Evolutionary conservation across 2,329 filamentous ascomycete genomes (phyloP).

Genomic region (Fusarium sp.): DNA sequence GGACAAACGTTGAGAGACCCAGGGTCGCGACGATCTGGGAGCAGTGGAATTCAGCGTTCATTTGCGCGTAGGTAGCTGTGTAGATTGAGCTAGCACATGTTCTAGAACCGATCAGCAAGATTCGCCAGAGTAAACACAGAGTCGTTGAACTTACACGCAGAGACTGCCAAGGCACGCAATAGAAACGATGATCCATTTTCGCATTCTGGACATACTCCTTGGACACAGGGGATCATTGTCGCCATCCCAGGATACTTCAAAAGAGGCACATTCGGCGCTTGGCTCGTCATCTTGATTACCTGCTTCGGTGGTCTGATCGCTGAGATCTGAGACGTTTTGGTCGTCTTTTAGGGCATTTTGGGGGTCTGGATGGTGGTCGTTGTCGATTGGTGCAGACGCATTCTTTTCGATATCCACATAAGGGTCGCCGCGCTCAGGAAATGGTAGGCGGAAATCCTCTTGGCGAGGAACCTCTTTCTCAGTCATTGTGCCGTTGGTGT

Average conservation of each 20-base stretch:
- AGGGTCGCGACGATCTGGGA: conserved; percentile 25
- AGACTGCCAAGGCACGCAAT: conserved; percentile 34
- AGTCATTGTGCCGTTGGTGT: not conserved
- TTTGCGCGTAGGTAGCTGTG: conserved; percentile 44
- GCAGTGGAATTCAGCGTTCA: conserved; percentile 34
- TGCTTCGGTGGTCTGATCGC: conserved; percentile 29
- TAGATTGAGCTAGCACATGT: conserved; percentile 88
- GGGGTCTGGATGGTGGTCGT: not conserved
- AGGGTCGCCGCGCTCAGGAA: not conserved
- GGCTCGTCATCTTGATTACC: conserved; percentile 3
- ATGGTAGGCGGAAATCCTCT: not conserved
- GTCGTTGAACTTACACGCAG: conserved; percentile 23
- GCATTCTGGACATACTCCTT: conserved; percentile 25
- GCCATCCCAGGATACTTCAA: conserved; percentile 28
- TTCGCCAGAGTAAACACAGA: accelerated
- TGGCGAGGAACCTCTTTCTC: not conserved
- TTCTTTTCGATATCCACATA: conserved; percentile 13
- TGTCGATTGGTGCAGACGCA: not conserved
- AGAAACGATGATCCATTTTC: conserved; percentile 37
- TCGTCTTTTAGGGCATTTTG: not conserved
- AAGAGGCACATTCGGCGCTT: not conserved
- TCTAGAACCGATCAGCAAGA: conserved; percentile 57
- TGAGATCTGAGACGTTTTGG: conserved; percentile 7
- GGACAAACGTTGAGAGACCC: conserved; percentile 40
- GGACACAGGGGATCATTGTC: conserved; percentile 34